A percentile compares a stretch with the other conserved stretches of the same genome.
Conservation (phyloP, 179 eudicot species). For the Carnegiea gigantea region DNA sequence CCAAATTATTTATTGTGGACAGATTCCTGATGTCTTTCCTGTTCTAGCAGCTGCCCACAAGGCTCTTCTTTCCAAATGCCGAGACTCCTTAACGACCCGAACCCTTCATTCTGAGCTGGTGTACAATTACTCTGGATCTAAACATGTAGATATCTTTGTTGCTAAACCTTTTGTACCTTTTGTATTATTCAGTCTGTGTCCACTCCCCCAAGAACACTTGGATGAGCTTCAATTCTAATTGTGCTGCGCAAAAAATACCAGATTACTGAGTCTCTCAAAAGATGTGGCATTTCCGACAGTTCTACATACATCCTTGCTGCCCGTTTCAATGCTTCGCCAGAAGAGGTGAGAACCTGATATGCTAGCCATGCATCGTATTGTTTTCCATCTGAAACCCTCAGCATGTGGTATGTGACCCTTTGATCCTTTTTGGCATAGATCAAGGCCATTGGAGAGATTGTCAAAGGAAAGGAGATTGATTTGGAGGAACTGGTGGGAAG, state of each 20-base stretch:
- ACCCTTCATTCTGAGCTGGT: conserved; percentile 92
- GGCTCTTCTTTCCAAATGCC: conserved; percentile 67
- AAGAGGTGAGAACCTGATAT: conserved; percentile 26
- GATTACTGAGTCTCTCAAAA: conserved; percentile 92
- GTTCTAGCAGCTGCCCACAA: conserved; percentile 91
- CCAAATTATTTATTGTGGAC: conserved; percentile 16
- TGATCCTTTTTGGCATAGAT: conserved; percentile 35
- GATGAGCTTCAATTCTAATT: conserved; percentile 3
- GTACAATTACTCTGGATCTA: conserved; percentile 89
- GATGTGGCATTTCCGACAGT: conserved; percentile 85
- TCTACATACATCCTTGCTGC: conserved; percentile 77
- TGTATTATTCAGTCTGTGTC: not conserved
- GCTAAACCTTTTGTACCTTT: not conserved
- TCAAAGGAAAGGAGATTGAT: conserved; percentile 73
- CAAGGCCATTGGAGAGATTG: conserved; percentile 49
- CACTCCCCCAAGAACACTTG: not conserved
- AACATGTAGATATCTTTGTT: conserved; percentile 56
- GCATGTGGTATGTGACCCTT: conserved; percentile 7
- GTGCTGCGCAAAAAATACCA: conserved; percentile 20
- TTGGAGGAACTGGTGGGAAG: conserved; percentile 61
- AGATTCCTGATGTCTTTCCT: conserved; percentile 92
- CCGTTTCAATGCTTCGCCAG: conserved; percentile 48
- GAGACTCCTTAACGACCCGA: conserved; percentile 72
- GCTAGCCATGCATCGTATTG: not conserved
- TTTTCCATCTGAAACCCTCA: not conserved